Percentiles rank a stretch among this genome's conserved stretches.
phyloP scores from a whole-genome alignment of 441 rosid species.

The Sinapis alba region DNA sequence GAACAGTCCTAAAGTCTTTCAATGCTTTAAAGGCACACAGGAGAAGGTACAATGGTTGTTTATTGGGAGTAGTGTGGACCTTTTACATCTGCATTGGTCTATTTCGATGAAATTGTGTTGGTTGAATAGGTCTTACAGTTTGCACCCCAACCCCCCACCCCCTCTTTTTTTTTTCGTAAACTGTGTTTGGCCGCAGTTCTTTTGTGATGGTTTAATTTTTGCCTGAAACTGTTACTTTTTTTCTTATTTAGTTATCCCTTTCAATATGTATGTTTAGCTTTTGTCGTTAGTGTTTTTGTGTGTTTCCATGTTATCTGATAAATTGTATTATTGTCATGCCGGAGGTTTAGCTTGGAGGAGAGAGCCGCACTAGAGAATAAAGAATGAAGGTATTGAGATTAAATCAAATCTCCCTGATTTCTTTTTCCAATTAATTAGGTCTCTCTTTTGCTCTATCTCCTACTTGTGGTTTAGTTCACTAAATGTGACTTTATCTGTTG shows the following conservation, averaged over 20 bases:
- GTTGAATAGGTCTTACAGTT: not conserved
- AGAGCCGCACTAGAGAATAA: constrained; percentile 16
- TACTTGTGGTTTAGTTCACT: no score
- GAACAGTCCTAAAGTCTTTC: constrained; percentile 82
- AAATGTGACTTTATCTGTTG: no score
- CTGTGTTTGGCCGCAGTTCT: not conserved
- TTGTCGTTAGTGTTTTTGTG: not conserved
- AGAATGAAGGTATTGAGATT: constrained; percentile 28
- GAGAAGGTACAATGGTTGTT: constrained; percentile 99
- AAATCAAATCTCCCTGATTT: not conserved
- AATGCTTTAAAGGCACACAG: constrained; percentile 86
- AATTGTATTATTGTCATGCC: constrained; percentile 54
- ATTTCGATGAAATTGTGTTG: not conserved
- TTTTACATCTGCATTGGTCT: constrained; percentile 36
- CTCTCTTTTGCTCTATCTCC: no score
- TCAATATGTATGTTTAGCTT: not conserved
- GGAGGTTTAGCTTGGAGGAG: constrained; percentile 73
- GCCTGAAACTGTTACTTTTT: not conserved
- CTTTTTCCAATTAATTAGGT: no score
- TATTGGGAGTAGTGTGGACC: constrained; percentile 53
- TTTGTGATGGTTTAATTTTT: constrained; percentile 1
- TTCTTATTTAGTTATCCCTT: not conserved
- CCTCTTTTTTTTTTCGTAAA: not conserved
- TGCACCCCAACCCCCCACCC: not conserved
- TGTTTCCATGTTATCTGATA: constrained; percentile 59